Conservation (phyloP, 805 yeast species). For the Cyberlindnera misumaiensis region DNA sequence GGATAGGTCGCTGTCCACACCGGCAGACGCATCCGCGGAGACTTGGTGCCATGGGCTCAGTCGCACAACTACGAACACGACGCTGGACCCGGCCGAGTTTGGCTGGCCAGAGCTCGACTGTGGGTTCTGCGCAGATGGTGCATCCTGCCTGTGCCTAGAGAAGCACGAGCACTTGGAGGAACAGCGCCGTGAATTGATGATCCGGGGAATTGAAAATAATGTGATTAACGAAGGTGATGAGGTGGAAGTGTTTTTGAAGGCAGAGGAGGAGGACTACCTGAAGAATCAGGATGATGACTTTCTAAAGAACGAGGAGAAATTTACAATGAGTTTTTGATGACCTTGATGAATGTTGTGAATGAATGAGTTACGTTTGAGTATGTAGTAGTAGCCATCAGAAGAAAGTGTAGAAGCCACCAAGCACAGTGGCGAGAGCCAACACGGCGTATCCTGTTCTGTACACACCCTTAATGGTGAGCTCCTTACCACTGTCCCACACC, state of each 20-base stretch:
- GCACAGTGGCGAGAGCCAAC: constrained; percentile 49
- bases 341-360: constrained; percentile 1
- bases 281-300: too few species aligned
- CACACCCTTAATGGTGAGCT: constrained; percentile 78
- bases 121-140: constrained; percentile 13
- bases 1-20: constrained; percentile 5
- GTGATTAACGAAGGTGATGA: constrained; percentile 10
- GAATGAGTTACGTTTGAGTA: neutral
- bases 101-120: constrained; percentile 13
- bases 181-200: constrained; percentile 4
- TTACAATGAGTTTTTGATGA: constrained; percentile 15
- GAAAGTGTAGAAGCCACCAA: constrained; percentile 43
- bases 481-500: constrained; percentile 85
- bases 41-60: neutral
- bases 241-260: constrained; percentile 2
- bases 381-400: constrained; percentile 9
- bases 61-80: constrained; percentile 18
- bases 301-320: constrained; percentile 2
- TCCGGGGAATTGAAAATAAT: constrained; percentile 2
- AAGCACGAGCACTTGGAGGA: constrained; percentile 1
- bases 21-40: neutral
- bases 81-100: constrained; percentile 12
- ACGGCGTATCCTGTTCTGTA: constrained; percentile 88
- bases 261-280: too few species aligned
- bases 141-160: constrained; percentile 13